These are phyloP conservation scores for Monosporozyma unispora DNA, from an alignment of 805 yeast genomes.

Conservation along the genomic window DNA sequence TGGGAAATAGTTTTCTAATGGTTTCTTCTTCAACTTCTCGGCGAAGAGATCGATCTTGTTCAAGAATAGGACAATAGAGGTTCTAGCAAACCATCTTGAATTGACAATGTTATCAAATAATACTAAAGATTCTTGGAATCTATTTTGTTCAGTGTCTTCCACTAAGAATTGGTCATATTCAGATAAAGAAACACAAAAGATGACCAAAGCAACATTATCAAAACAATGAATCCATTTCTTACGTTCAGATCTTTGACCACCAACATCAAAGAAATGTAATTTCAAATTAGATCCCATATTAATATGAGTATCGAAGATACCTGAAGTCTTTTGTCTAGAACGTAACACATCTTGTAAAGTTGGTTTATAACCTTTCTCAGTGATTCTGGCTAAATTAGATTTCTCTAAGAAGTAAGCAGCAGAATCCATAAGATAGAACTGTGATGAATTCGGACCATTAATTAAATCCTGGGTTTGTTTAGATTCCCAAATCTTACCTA, in stretches of 20 bases:
- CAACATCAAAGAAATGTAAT: constrained; percentile 72
- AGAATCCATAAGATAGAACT: constrained; percentile 79
- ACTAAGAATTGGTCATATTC: constrained; percentile 83
- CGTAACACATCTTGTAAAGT: constrained; percentile 69
- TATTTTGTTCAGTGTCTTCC: constrained; percentile 67
- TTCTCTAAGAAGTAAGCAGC: constrained; percentile 63
- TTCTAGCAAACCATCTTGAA: constrained; percentile 84
- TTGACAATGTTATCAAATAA: constrained; percentile 86
- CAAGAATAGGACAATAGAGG: constrained; percentile 76
- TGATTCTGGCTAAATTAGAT: constrained; percentile 43
- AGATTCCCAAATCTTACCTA: constrained; percentile 45
- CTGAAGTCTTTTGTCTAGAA: constrained; percentile 87
- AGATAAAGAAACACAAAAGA: constrained; percentile 83
- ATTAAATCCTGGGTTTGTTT: constrained; percentile 51
- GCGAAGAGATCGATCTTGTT: constrained; percentile 88
- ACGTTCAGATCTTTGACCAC: constrained; percentile 93
- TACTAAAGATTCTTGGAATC: constrained; percentile 73
- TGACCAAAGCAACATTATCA: constrained; percentile 81
- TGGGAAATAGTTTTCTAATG: constrained; percentile 75
- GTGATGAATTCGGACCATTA: constrained; percentile 46
- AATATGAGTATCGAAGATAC: constrained; percentile 77
- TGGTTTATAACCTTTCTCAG: constrained; percentile 52
- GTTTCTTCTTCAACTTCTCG: constrained; percentile 72
- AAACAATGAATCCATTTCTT: constrained; percentile 97
- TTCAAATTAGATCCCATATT: constrained; percentile 55